These are phyloP conservation scores for Saprolegnia diclina DNA, from an alignment of 352 stramenopile genomes.

Conservation along the genomic window DNA sequence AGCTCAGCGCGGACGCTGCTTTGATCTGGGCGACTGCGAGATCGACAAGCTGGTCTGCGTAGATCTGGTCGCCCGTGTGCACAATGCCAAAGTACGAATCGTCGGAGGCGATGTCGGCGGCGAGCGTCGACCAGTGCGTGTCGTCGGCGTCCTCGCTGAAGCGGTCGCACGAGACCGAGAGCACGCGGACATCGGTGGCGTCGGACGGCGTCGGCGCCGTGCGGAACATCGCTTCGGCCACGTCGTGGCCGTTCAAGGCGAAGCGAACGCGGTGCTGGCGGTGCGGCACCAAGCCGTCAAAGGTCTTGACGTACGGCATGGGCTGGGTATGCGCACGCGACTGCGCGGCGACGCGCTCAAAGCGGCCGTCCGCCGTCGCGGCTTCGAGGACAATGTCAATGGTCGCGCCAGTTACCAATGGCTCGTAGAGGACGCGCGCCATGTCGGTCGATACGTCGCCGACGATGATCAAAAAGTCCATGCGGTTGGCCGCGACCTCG, in stretches of 20 bases:
- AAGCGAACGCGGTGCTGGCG: constrained; percentile 40
- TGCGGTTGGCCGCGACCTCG: constrained; percentile 4
- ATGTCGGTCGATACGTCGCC: constrained; percentile 41
- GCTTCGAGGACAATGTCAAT: constrained; percentile 29
- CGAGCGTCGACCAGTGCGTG: constrained; percentile 38
- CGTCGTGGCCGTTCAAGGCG: constrained; percentile 23
- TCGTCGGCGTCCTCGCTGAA: constrained; percentile 56
- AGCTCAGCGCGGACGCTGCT: constrained; percentile 24
- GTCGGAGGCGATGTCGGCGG: constrained; percentile 33
- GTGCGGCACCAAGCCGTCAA: constrained; percentile 37
- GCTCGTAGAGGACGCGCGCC: constrained; percentile 50
- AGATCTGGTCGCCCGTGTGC: constrained; percentile 56
- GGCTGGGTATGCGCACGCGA: neutral
- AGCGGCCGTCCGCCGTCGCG: constrained; percentile 7
- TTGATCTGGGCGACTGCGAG: neutral
- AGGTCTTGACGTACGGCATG: constrained; percentile 31
- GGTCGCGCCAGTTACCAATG: constrained; percentile 4
- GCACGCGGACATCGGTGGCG: constrained; percentile 27
- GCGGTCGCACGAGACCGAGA: constrained; percentile 54
- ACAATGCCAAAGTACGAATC: constrained; percentile 45
- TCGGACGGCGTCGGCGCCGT: constrained; percentile 23
- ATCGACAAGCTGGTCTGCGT: constrained; percentile 34
- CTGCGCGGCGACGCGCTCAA: constrained; percentile 14
- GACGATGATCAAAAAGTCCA: constrained; percentile 42
- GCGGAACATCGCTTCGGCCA: constrained; percentile 37